Base-by-base conservation (phyloP, 2,329 filamentous ascomycete genomes). In the Xylaria sp. region DNA sequence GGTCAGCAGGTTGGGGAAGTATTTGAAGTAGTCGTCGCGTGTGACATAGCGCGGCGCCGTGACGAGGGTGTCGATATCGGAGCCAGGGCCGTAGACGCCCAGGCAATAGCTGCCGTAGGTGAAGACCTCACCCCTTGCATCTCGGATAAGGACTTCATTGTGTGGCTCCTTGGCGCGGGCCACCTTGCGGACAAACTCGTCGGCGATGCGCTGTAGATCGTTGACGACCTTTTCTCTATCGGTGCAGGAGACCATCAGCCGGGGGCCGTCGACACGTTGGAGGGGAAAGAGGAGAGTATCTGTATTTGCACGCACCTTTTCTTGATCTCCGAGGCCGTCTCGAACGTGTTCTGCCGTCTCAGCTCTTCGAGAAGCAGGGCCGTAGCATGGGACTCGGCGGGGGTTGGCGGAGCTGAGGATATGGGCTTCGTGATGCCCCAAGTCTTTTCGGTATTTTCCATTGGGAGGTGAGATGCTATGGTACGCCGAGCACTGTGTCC, bases 1-100 rank as follows among this genome's bases (percentile, higher is more conserved):
- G 74, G 91, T 83, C 58, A 99, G 88, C 57, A 97, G 83, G 23
- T 88, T 84, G n/a, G 94, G 94, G 74, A 97, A 97, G 75, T 92
- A 85, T 61, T 92, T 84, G 83, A 99, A 99, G 83, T 97, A 99
- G 80, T 99, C 93, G 38, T 95, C 91, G 67, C 93, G 91, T 13
- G 88, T 88, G 61, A 98, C 92, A 77, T 97, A 94, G 81, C 93
- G 94, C 10, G 96, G 96, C 15, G 91, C 94, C 59, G 97, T 92
- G 67, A 98, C 90, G 60, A 99, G 88, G 1, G 96, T 97, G 83
- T 99, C 96, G 75, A 99, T 98, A 89, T 99, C 96, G 56, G 96
- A 98, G 59, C 94, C 94, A 53, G 96, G 96, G 6, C 94, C 94
- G 80, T 93, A 97, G 28, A 98, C 96, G 68, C 96, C 96, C 13